Evolutionary conservation across 2,329 filamentous ascomycete species (phyloP), one percentile per base, ranked within the genome.

Genomic region (Tolypocladium nubicola): DNA sequence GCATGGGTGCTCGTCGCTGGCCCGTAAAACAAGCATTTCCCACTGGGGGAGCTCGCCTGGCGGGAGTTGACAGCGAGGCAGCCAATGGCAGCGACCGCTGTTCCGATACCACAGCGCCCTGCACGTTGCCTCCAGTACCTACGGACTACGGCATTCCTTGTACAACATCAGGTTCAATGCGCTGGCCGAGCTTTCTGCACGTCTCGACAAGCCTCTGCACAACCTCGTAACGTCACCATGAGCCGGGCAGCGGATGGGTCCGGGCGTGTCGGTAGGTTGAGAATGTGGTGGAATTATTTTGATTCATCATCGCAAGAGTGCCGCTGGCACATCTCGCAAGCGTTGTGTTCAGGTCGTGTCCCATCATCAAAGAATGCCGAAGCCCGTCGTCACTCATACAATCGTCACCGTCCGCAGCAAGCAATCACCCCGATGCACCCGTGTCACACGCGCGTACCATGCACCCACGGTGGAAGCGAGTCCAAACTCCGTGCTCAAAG

Each of bases 401-500:
- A 41, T 43, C 19, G 13, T 45, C 50, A 33, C 37, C 40, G n/a
- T 47, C 50, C 26, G 23, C 52, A 13, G 23, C 52, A 39, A 39
- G 50, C 50, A 53, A 49, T 53, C 39, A 47, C 33, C 55, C 40
- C 14, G 8, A n/a, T 5, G 50, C 26, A 30, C 23, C 52, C 56
- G 41, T 57, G 55, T 57, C 56, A 57, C 56, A 45, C 43, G 37
- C 49, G 35, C 43, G 26, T 43, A 54, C 21, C 50, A 57, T 57
- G 55, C 58, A 60, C 61, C 59, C 58, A 56, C 13, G 13, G 45
- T 33, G 33, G 37, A 54, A 23, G 21, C 23, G 19, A 37, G 39
- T 53, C 56, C 37, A 21, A 63, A 65, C 62, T 61, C 63, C 63
- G 61, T 61, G 63, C 65, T 66, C 52, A 58, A 61, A 59, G 59